These are phyloP conservation scores for Xylariaceae sp. DNA, from an alignment of 2,329 filamentous ascomycete genomes.

Conservation along the genomic window DNA sequence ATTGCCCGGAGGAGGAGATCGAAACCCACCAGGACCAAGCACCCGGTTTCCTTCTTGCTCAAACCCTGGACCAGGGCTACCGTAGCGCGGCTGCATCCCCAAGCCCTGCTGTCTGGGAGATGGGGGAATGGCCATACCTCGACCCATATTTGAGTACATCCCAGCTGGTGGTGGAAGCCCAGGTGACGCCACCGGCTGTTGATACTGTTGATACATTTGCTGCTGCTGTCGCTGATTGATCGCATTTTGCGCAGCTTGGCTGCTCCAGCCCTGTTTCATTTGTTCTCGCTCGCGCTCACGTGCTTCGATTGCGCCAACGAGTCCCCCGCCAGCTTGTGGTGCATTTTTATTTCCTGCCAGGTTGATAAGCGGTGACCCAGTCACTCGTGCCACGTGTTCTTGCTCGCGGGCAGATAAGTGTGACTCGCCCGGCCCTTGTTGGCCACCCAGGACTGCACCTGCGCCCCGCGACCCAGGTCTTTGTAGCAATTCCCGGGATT, in stretches of 20 bases:
- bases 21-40: conserved; percentile 33
- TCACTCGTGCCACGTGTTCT: conserved; percentile 84
- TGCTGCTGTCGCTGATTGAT: conserved; percentile 71
- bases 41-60: conserved; percentile 45
- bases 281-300: conserved; percentile 79
- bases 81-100: conserved; percentile 34
- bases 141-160: conserved; percentile 43
- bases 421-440: conserved; percentile 53
- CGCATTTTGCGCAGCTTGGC: conserved; percentile 74
- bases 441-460: conserved; percentile 52
- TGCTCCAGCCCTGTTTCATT: conserved; percentile 71
- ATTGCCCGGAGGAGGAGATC: conserved; percentile 37
- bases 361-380: conserved; percentile 76
- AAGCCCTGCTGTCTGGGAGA: conserved; percentile 35
- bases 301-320: conserved; percentile 80
- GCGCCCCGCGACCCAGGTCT: conserved; percentile 62
- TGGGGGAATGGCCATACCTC: conserved; percentile 18
- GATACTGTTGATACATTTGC: conserved; percentile 47
- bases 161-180: conserved; percentile 37
- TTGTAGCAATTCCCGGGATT: conserved; percentile 53
- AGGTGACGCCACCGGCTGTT: conserved; percentile 35
- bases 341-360: conserved; percentile 63
- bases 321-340: conserved; percentile 59
- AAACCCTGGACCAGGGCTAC: conserved; percentile 38
- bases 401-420: conserved; percentile 86